Percentiles rank a stretch among this genome's conserved stretches.
Evolutionary conservation across 2,329 filamentous ascomycete genomes (phyloP).

Genomic region (Scedosporium dehoogii): DNA sequence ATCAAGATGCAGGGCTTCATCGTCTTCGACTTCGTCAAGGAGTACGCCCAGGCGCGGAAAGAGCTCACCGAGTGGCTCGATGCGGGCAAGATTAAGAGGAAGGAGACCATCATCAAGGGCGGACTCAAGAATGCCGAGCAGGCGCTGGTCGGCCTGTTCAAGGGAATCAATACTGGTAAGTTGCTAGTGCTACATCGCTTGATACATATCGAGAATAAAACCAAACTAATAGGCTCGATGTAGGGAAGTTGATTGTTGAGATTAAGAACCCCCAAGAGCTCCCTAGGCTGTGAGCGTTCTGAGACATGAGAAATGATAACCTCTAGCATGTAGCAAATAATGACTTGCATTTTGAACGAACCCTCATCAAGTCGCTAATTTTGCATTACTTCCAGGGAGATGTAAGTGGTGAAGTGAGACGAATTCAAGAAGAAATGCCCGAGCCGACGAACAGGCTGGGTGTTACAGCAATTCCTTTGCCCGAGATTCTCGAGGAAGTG

Average conservation of each 20-base stretch:
- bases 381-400: too few relatives aligned
- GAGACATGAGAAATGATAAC: neutral
- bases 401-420: too few relatives aligned
- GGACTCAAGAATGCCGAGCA: constrained; percentile 54
- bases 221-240: neutral
- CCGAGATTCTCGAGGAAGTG: too few relatives aligned
- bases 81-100: constrained; percentile 62
- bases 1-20: constrained; percentile 64
- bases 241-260: constrained; percentile 5
- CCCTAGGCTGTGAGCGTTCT: neutral
- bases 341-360: neutral
- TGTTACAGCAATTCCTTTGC: too few relatives aligned
- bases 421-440: too few relatives aligned
- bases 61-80: constrained; percentile 58
- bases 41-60: constrained; percentile 47
- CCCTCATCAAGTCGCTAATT: too few relatives aligned
- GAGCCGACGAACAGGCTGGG: too few relatives aligned
- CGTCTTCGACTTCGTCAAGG: constrained; percentile 54
- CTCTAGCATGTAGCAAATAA: neutral
- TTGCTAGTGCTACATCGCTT: neutral
- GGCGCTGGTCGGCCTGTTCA: constrained; percentile 54
- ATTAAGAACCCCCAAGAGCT: constrained; percentile 6
- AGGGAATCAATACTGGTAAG: constrained; percentile 62
- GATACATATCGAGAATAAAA: neutral
- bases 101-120: constrained; percentile 62